phyloP scores from a whole-genome alignment of 2,329 filamentous ascomycete genomes.

The Cladosporium sp. region DNA sequence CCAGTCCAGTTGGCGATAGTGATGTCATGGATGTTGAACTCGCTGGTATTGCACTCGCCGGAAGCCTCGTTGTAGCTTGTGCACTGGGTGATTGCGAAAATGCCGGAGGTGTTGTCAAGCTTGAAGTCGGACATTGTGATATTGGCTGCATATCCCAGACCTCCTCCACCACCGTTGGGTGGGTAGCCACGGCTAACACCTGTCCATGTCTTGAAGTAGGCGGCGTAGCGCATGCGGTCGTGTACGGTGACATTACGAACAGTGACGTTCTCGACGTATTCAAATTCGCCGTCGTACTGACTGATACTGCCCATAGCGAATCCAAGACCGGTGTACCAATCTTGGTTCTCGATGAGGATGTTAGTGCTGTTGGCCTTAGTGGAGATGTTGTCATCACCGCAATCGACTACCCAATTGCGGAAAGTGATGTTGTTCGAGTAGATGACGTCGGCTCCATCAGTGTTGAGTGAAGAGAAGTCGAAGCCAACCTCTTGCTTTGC shows the following conservation, averaged over 20 bases:
- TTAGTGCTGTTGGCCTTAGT: conserved; percentile 59
- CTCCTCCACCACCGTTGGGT: conserved; percentile 61
- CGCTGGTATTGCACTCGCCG: conserved; percentile 32
- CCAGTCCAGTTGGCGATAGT: conserved; percentile 35
- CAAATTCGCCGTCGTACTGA: conserved; percentile 52
- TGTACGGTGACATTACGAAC: conserved; percentile 46
- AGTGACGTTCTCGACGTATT: conserved; percentile 53
- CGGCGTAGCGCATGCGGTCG: conserved; percentile 20
- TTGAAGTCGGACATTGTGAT: conserved; percentile 40
- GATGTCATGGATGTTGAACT: conserved; percentile 44
- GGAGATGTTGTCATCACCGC: conserved; percentile 57
- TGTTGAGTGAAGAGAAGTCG: conserved; percentile 38
- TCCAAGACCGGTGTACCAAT: conserved; percentile 53
- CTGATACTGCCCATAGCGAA: conserved; percentile 60
- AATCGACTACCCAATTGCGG: conserved; percentile 51
- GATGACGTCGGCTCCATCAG: conserved; percentile 57
- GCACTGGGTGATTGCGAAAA: conserved; percentile 34
- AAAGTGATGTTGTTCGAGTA: conserved; percentile 55
- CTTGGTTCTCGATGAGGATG: conserved; percentile 51
- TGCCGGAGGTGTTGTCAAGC: conserved; percentile 25
- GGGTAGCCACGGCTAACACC: conserved; percentile 49
- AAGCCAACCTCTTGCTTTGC: conserved; percentile 26
- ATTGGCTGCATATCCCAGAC: conserved; percentile 47
- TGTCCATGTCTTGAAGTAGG: conserved; percentile 58
- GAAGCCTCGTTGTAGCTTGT: conserved; percentile 28